These are phyloP conservation scores for Salix dunnii DNA, from an alignment of 345 rosid species.

Conservation along the genomic window DNA sequence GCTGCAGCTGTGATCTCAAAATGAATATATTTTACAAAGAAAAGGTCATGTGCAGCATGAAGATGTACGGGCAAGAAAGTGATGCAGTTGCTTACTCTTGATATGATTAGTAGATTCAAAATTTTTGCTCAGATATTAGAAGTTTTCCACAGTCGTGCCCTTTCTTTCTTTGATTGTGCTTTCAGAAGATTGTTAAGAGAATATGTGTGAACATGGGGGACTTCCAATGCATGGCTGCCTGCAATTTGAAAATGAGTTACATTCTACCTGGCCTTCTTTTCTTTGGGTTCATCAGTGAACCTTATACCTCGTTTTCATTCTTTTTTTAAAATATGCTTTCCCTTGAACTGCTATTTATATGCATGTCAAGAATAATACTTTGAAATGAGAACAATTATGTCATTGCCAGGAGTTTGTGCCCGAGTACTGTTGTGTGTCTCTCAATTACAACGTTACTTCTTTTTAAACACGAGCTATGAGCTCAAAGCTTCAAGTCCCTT, in stretches of 20 bases:
- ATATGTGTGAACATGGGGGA: no score
- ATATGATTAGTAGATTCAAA: background rate
- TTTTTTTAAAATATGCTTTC: background rate
- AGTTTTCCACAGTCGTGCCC: background rate
- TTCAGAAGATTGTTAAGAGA: background rate
- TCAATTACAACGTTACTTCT: background rate
- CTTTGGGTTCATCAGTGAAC: background rate
- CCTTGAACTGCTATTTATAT: background rate
- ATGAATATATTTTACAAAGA: background rate
- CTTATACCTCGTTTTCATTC: background rate
- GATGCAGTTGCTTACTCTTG: background rate
- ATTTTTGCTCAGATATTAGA: background rate
- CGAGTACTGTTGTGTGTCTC: background rate
- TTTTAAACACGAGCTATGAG: background rate
- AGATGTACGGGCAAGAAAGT: constrained; percentile 12
- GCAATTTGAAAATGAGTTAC: no score
- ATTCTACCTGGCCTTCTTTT: background rate
- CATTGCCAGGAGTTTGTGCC: background rate
- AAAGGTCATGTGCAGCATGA: background rate
- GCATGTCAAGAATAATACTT: background rate
- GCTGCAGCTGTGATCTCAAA: background rate
- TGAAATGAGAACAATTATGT: background rate
- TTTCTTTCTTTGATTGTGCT: background rate
- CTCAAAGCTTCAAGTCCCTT: background rate
- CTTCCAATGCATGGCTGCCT: background rate